phyloP scores from a whole-genome alignment of 257 asterid genomes.

The Perilla frutescens region DNA sequence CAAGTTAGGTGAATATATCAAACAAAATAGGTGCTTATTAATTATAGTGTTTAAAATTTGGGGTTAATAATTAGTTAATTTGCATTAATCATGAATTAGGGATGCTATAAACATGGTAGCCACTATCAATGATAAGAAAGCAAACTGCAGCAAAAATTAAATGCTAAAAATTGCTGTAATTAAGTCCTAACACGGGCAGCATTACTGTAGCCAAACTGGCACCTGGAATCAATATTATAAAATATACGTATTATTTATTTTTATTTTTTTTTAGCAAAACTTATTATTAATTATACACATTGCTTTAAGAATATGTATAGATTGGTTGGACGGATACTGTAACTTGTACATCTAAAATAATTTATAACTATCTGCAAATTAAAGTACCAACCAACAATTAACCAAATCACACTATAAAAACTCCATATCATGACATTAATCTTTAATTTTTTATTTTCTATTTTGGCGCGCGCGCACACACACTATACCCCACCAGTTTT shows the following conservation, averaged over 20 bases:
- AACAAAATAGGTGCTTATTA: slow-evolving; percentile 17
- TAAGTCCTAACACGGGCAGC: slow-evolving; percentile 32
- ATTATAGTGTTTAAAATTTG: slow-evolving; percentile 8
- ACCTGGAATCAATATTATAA: slow-evolving; percentile 38
- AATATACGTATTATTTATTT: not conserved
- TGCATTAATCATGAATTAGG: slow-evolving; percentile 31
- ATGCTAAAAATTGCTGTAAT: slow-evolving; percentile 27
- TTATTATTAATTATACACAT: not conserved
- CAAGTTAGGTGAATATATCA: slow-evolving; percentile 1
- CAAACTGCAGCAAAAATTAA: slow-evolving; percentile 36
- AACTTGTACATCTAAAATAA: not conserved
- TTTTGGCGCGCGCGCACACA: too few species aligned
- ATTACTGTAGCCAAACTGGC: slow-evolving; percentile 50
- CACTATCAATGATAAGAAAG: slow-evolving; percentile 36
- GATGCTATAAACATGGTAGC: slow-evolving; percentile 42
- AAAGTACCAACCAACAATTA: too few species aligned
- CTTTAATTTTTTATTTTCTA: too few species aligned
- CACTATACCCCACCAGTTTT: too few species aligned
- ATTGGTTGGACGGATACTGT: slow-evolving; percentile 10
- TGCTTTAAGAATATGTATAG: not conserved
- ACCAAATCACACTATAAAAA: too few species aligned
- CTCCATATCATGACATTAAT: too few species aligned
- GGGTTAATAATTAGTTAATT: slow-evolving; percentile 9
- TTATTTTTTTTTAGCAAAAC: too few species aligned
- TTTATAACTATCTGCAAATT: not conserved